Evolutionary conservation across 129 eudicot species (phyloP), one percentile per base, ranked within the genome.

Genomic region (Helichrysum umbraculigerum): DNA sequence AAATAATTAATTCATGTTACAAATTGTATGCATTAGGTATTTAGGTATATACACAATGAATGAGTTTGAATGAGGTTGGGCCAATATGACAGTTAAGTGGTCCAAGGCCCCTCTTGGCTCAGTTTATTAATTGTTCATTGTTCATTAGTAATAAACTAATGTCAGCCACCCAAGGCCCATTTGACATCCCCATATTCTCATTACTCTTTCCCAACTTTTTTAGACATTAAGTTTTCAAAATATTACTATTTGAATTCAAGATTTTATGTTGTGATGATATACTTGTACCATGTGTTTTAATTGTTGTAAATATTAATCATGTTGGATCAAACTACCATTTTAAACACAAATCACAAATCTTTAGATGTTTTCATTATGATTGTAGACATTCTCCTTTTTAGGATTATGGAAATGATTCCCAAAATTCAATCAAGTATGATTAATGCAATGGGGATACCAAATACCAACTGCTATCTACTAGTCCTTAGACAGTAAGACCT

Each of bases 41-140:
- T 71, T 71, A 19, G 64, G 33, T 44, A 34, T 44, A 34, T 33
- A 15, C 66, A 56, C 60, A 21, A 58, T 73, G 57, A 58, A 58
- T 59, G 59, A 42, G 57, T 39, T 73, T 39, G 12, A 59, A 35
- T 60, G 69, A 60, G 17, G 28, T 60, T 22, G 58, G 78, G 41
- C 41, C 78, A 73, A 60, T 60, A 17, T 60, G 41, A 59, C 59
- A 15, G 70, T 61, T 30, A 33, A 59, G 42, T 59, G 67, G 78
- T 39, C 69, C 58, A 73, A 39, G 54, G 57, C 34, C 32, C 22
- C 17, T 68, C 41, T 73, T 25, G 28, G 61, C 63, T 16, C 58
- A 21, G 32, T 22, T 59, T 59, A 32, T 73, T 17, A 9, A 28
- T 60, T 28, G 42, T 59, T 11, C 57, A 28, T 60, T 28, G 42